Evolutionary conservation across 192 early-diverging fungal species (phyloP).

Genomic region (Backusella circina): DNA sequence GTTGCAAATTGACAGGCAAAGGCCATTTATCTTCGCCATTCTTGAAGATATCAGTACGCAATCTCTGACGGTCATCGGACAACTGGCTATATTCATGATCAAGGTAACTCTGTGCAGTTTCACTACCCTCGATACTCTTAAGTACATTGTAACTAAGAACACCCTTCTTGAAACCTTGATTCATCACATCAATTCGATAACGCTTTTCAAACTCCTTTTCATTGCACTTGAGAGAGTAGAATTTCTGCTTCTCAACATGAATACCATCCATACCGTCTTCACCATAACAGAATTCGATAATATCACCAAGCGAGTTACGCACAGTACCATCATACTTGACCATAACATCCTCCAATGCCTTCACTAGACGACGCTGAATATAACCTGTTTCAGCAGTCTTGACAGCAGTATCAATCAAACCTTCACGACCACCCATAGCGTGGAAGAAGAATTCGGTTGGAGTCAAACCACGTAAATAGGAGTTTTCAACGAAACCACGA

Average conservation of each 20-base stretch:
- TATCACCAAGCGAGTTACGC: slow-evolving; percentile 88
- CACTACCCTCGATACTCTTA: slow-evolving; percentile 83
- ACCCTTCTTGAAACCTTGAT: slow-evolving; percentile 66
- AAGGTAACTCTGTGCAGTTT: slow-evolving; percentile 70
- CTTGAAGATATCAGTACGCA: slow-evolving; percentile 81
- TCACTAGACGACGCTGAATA: slow-evolving; percentile 97
- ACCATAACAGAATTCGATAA: slow-evolving; percentile 96
- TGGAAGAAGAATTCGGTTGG: slow-evolving; percentile 99
- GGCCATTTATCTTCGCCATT: slow-evolving; percentile 75
- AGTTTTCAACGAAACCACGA: slow-evolving; percentile 88
- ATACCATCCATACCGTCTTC: slow-evolving; percentile 98
- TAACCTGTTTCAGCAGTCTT: slow-evolving; percentile 99
- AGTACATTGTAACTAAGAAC: slow-evolving; percentile 65
- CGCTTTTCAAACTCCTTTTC: slow-evolving; percentile 71
- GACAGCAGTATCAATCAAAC: slow-evolving; percentile 98
- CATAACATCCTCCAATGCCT: slow-evolving; percentile 97
- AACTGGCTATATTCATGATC: slow-evolving; percentile 45
- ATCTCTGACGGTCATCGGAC: slow-evolving; percentile 64
- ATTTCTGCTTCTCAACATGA: slow-evolving; percentile 63
- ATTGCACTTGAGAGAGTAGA: slow-evolving; percentile 66
- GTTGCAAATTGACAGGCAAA: slow-evolving; percentile 86
- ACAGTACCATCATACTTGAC: slow-evolving; percentile 98
- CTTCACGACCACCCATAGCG: slow-evolving; percentile 99
- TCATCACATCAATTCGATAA: slow-evolving; percentile 81
- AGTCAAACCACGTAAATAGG: slow-evolving; percentile 86